These are phyloP conservation scores for Apophysomyces trapeziformis DNA, from an alignment of 371 early-diverging fungal genomes.

Conservation along the genomic window DNA sequence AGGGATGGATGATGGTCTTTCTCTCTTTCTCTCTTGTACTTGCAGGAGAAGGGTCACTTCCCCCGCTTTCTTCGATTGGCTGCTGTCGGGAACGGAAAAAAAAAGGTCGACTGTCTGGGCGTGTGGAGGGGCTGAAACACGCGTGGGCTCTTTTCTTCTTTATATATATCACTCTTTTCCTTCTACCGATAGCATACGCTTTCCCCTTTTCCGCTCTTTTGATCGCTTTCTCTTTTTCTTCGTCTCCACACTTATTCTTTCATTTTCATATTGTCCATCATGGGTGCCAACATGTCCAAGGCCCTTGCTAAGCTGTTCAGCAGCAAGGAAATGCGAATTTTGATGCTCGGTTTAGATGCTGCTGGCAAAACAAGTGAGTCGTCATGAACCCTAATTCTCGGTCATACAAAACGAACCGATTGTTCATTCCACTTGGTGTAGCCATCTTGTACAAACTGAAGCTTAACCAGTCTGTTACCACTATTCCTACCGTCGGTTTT, in stretches of 20 bases:
- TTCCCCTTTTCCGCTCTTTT: no score
- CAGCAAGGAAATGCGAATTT: constrained; percentile 87
- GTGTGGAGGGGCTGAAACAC: constrained; percentile 1
- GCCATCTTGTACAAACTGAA: constrained; percentile 91
- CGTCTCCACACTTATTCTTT: constrained; percentile 17
- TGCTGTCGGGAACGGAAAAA: background rate
- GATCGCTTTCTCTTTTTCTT: constrained; percentile 3
- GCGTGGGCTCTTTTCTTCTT: background rate
- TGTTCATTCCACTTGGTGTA: constrained; percentile 21
- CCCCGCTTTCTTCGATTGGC: constrained; percentile 4
- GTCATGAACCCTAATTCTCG: background rate
- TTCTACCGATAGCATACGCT: no score
- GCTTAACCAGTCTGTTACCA: constrained; percentile 83
- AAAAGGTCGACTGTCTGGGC: background rate
- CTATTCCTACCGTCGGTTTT: constrained; percentile 90
- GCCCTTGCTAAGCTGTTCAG: constrained; percentile 71
- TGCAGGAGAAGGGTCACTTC: background rate
- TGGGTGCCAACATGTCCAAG: constrained; percentile 66
- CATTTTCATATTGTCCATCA: constrained; percentile 24
- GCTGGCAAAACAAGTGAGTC: constrained; percentile 92
- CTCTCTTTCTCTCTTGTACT: background rate
- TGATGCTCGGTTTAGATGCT: constrained; percentile 92
- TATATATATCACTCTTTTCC: background rate
- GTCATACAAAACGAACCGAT: no score
- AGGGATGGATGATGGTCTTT: background rate